These are phyloP conservation scores for Phytophthora kernoviae DNA, from an alignment of 352 stramenopile species.

Conservation along the genomic window DNA sequence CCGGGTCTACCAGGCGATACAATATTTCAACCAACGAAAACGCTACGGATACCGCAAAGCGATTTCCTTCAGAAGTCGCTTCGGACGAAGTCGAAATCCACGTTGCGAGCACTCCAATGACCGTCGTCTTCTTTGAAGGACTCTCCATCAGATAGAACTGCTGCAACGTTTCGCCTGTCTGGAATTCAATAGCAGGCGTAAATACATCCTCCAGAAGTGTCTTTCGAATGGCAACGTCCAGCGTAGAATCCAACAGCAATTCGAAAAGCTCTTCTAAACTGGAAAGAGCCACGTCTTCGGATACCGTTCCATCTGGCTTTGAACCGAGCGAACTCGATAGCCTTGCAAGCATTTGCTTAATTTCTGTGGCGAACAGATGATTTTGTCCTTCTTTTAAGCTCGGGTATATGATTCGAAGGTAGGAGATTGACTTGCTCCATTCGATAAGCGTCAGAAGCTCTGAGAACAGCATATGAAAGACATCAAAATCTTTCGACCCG, in stretches of 20 bases:
- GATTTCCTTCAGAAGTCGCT: constrained; percentile 28
- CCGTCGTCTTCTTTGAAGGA: constrained; percentile 27
- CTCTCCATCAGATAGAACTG: constrained; percentile 56
- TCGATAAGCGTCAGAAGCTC: constrained; percentile 64
- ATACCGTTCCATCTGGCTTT: not conserved
- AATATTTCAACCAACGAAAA: constrained; percentile 71
- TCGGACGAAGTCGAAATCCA: constrained; percentile 65
- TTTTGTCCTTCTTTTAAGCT: constrained; percentile 63
- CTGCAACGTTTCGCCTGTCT: constrained; percentile 35
- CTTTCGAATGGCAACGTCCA: constrained; percentile 47
- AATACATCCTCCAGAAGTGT: constrained; percentile 55
- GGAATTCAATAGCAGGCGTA: constrained; percentile 53
- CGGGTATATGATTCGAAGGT: constrained; percentile 58
- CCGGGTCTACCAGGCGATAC: constrained; percentile 64
- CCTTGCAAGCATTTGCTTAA: constrained; percentile 49
- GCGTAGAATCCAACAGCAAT: constrained; percentile 43
- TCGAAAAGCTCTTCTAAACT: constrained; percentile 43
- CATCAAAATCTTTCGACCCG: constrained; percentile 69
- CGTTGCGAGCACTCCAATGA: constrained; percentile 57
- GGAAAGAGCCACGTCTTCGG: constrained; percentile 6
- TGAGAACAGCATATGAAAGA: constrained; percentile 58
- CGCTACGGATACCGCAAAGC: constrained; percentile 57
- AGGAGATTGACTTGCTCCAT: constrained; percentile 46
- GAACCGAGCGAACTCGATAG: constrained; percentile 34
- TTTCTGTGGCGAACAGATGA: constrained; percentile 61